Percentiles rank a stretch among this genome's conserved stretches.
These are phyloP conservation scores for Coemansia sp. DNA, from an alignment of 192 early-diverging fungal genomes.

Conservation along the genomic window DNA sequence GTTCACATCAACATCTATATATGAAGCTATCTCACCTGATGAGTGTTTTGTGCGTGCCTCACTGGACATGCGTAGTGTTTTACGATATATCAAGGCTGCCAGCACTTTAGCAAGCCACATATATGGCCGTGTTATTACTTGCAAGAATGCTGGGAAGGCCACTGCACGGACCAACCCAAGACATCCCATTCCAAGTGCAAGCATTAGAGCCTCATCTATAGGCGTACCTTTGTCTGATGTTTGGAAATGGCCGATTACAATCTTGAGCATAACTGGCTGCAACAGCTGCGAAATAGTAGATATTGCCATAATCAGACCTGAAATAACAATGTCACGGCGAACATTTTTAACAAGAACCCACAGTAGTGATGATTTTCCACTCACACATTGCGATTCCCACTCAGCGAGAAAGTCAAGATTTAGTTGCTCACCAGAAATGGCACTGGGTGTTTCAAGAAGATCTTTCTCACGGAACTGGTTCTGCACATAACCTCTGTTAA, in stretches of 20 bases:
- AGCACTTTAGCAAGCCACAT: slow-evolving; percentile 61
- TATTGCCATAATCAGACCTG: slow-evolving; percentile 9
- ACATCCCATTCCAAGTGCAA: slow-evolving; percentile 18
- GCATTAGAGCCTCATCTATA: slow-evolving; percentile 17
- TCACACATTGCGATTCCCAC: slow-evolving; percentile 14
- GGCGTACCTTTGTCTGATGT: neutral
- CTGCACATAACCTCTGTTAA: slow-evolving; percentile 69
- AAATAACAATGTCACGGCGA: slow-evolving; percentile 6
- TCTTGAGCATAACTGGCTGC: slow-evolving; percentile 21
- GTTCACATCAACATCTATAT: slow-evolving; percentile 63
- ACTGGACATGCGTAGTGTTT: slow-evolving; percentile 14
- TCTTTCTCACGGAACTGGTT: slow-evolving; percentile 44
- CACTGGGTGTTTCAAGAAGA: slow-evolving; percentile 4
- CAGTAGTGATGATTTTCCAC: slow-evolving; percentile 8
- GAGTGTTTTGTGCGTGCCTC: slow-evolving; percentile 69
- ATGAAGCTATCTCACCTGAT: slow-evolving; percentile 70
- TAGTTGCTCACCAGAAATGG: slow-evolving; percentile 3
- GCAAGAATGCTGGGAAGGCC: slow-evolving; percentile 54
- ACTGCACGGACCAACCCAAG: slow-evolving; percentile 14
- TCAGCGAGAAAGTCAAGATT: slow-evolving; percentile 12
- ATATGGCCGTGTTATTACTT: slow-evolving; percentile 71
- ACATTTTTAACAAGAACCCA: slow-evolving; percentile 4
- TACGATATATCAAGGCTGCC: slow-evolving; percentile 18
- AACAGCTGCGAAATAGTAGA: slow-evolving; percentile 18
- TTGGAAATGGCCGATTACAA: slow-evolving; percentile 16